phyloP scores from a whole-genome alignment of 2,329 filamentous ascomycete species.

The Alternaria postmessia region DNA sequence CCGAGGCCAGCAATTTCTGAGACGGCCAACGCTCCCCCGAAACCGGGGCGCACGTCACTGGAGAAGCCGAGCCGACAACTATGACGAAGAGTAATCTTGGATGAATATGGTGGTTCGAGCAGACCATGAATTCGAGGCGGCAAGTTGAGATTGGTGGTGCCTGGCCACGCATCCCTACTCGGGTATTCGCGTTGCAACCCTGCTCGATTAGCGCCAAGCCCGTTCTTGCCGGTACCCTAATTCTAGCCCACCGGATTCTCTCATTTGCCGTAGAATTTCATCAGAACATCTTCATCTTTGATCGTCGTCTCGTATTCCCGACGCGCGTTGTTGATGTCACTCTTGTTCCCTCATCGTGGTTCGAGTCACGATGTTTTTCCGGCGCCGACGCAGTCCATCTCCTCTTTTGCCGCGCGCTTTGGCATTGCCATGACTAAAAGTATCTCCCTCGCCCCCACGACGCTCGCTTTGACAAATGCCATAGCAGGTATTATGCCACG shows the following conservation, averaged over 20 bases:
- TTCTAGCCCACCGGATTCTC: neutral
- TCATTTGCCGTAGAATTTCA: neutral
- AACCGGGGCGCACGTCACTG: neutral
- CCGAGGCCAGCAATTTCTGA: constrained; percentile 4
- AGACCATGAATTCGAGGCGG: neutral
- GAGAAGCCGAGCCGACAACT: neutral
- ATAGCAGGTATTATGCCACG: neutral
- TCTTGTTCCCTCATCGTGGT: neutral
- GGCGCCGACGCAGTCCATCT: neutral
- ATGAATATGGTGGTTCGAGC: neutral
- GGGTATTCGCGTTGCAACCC: neutral
- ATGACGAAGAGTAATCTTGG: constrained; percentile 7
- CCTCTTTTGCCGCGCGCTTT: neutral
- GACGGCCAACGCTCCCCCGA: constrained; percentile 3
- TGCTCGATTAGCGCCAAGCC: constrained; percentile 2
- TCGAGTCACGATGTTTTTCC: neutral
- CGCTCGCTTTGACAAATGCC: neutral
- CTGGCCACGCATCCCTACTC: constrained; percentile 3
- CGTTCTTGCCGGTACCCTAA: neutral
- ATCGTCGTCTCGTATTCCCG: neutral
- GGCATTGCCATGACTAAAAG: neutral
- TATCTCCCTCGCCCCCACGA: neutral
- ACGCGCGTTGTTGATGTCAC: constrained; percentile 5
- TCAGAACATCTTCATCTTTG: neutral
- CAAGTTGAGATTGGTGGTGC: neutral